Base-by-base conservation (phyloP, 2,329 filamentous ascomycete species). In the Aureobasidium pullulans region DNA sequence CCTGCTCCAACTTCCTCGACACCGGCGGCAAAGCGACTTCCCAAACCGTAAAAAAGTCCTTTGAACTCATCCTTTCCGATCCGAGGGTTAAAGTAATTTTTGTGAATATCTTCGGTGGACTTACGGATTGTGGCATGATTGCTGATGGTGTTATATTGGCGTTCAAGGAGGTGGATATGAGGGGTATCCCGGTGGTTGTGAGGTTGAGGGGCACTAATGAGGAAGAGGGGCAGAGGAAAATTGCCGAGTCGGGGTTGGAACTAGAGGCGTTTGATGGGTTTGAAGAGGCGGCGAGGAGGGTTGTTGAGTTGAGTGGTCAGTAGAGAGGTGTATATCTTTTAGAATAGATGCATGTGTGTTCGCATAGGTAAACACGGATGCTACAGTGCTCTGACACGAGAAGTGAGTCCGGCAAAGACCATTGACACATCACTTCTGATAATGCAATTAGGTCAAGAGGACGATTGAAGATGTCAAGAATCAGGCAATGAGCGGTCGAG, bases 11-110 rank as follows among this genome's bases (percentile, higher is more conserved):
- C 67, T 96, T 96, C 71, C 79, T 96, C 58, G 91, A 96, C 70
- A 95, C 89, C 0, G 91, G 92, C 31, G 91, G 91, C 37, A 94
- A 95, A 71, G 91, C 91, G 0, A 96, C 90, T 0, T 83, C 83
- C 32, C 84, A 87, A 64, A 96, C 90, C 0, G 90, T 96, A 65
- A 85, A 87, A 68, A 83, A 84, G 59, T 86, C 84, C 1, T 94
- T 96, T 69, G 80, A 85, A 60, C 81, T 92, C 11, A 84, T 96
- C 16, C 76, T 90, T 47, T 76, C 79, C 5, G 90, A 96, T 66
- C 73, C 79, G 2, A 78, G 89, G 32, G 89, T 95, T 7, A 85
- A 83, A 66, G 85, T 88, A 23, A 80, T 88, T 19, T 87, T 87
- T 65, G 85, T 88, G 32, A 88, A 88, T 63, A 88, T 88, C 64